Evolutionary conservation across 768 basidiomycete genomes (phyloP).

Genomic region (Megacollybia marginata): DNA sequence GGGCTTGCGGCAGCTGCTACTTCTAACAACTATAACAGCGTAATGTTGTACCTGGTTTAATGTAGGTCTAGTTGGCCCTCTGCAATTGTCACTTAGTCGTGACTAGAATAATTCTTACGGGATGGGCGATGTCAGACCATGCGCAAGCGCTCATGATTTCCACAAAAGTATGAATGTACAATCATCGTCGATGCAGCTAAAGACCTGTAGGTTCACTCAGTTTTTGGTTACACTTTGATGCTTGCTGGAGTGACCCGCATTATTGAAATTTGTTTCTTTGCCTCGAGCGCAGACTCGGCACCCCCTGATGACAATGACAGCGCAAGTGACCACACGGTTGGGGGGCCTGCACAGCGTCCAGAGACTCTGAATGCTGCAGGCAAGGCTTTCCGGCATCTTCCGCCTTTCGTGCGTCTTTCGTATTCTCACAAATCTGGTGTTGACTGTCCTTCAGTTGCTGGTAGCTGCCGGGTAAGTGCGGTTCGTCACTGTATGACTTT

Average conservation of each 20-base stretch:
- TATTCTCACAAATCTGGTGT: background rate
- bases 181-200: background rate
- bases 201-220: conserved; percentile 56
- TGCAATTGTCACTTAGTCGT: background rate
- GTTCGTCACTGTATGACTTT: background rate
- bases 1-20: background rate
- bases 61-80: conserved; percentile 39
- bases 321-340: conserved; percentile 62
- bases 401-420: conserved; percentile 68
- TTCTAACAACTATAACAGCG: conserved; percentile 33
- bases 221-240: conserved; percentile 85
- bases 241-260: conserved; percentile 75
- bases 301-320: conserved; percentile 36
- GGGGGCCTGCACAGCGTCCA: conserved; percentile 16
- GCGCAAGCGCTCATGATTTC: conserved; percentile 80
- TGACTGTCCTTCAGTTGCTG: conserved; percentile 43
- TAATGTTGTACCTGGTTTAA: conserved; percentile 72
- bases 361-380: conserved; percentile 27
- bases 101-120: conserved; percentile 76
- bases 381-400: conserved; percentile 75
- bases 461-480: conserved; percentile 58
- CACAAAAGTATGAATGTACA: conserved; percentile 46
- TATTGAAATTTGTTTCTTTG: conserved; percentile 78
- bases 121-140: conserved; percentile 92
- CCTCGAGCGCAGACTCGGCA: conserved; percentile 14